Evolutionary conservation across 2,329 filamentous ascomycete species (phyloP).

Genomic region (Colletotrichum plurivorum): DNA sequence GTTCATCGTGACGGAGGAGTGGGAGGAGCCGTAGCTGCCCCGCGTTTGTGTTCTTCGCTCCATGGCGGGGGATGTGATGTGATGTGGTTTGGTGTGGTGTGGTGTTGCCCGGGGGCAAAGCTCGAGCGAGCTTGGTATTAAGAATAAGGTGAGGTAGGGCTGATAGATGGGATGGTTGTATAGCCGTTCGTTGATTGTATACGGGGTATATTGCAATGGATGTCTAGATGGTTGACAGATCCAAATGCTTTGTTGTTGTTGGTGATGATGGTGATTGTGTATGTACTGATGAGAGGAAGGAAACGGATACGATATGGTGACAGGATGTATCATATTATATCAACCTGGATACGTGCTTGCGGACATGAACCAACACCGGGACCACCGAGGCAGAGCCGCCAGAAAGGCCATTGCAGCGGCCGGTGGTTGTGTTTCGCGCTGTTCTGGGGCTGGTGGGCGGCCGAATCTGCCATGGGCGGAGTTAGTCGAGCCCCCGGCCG

Average conservation of each 20-base stretch:
- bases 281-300: not conserved
- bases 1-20: slow-evolving; percentile 29
- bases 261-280: not conserved
- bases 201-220: not conserved
- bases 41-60: slow-evolving; percentile 15
- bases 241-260: not conserved
- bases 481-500: slow-evolving; percentile 31
- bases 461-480: slow-evolving; percentile 17
- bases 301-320: not conserved
- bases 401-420: no score
- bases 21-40: slow-evolving; percentile 12
- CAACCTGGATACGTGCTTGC: slow-evolving; percentile 5
- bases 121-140: slow-evolving; percentile 15
- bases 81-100: not conserved
- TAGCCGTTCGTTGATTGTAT: not conserved
- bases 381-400: slow-evolving; percentile 17
- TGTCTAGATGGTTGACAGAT: slow-evolving; percentile 1
- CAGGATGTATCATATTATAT: slow-evolving; percentile 24
- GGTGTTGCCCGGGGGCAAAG: slow-evolving; percentile 8
- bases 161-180: not conserved
- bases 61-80: slow-evolving; percentile 1
- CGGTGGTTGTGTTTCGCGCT: no score
- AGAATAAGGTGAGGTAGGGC: not conserved
- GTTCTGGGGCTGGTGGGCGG: not conserved
- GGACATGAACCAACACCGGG: slow-evolving; percentile 20